Conservation (phyloP, 345 rosid genomes). For the Barbarea vulgaris region DNA sequence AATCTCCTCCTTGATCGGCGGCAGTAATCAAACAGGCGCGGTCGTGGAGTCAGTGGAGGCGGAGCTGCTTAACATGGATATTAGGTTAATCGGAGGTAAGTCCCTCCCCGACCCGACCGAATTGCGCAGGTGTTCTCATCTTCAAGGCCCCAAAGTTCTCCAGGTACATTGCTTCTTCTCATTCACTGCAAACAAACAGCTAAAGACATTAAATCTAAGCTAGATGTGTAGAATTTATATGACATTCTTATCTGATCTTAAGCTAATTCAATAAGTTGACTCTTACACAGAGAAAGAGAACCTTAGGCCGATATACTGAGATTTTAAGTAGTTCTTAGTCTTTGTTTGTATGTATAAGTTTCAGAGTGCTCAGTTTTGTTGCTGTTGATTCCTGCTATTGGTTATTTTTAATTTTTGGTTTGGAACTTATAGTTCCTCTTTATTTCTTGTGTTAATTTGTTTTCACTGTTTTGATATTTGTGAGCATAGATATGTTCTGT, state of each 20-base stretch:
- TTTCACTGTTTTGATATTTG: slow-evolving; percentile 5
- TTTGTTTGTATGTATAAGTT: background rate
- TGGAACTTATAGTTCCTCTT: background rate
- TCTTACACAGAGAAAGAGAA: background rate
- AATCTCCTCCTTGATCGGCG: slow-evolving; percentile 51
- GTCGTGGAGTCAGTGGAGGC: slow-evolving; percentile 63
- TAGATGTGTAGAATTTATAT: background rate
- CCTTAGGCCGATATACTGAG: background rate
- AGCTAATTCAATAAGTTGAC: background rate
- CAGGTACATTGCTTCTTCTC: slow-evolving; percentile 50
- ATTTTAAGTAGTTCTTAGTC: background rate
- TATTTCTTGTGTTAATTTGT: background rate
- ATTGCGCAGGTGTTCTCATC: slow-evolving; percentile 54
- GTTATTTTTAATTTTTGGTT: background rate
- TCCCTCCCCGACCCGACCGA: slow-evolving; percentile 58
- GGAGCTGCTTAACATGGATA: slow-evolving; percentile 79
- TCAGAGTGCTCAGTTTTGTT: slow-evolving; percentile 6
- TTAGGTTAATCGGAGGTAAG: slow-evolving; percentile 61
- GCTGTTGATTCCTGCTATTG: background rate
- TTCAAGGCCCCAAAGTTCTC: slow-evolving; percentile 78
- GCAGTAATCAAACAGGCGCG: slow-evolving; percentile 43
- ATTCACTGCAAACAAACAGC: background rate
- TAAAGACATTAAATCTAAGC: background rate
- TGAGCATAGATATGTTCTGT: slow-evolving; percentile 59
- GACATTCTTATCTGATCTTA: background rate